phyloP scores from a whole-genome alignment of 164 flowering plant genomes.

The Liquidambar formosana region DNA sequence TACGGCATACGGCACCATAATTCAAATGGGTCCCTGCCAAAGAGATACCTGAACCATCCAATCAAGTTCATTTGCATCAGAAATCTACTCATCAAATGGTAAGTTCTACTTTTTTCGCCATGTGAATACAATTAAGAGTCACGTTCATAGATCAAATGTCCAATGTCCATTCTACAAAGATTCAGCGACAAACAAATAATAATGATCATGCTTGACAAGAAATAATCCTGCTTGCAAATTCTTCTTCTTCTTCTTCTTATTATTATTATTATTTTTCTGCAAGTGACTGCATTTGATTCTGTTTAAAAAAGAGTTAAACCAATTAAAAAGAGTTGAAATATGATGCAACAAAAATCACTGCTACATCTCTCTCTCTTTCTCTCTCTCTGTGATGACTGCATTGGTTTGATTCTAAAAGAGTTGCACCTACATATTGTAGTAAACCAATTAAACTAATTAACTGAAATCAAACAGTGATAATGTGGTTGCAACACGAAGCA shows the following conservation, averaged over 20 bases:
- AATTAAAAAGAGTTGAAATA: too few relatives aligned
- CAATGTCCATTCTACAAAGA: background rate
- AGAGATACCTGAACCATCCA: background rate
- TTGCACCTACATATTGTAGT: too few relatives aligned
- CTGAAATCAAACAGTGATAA: too few relatives aligned
- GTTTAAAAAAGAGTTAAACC: too few relatives aligned
- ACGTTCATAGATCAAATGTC: slow-evolving; percentile 1
- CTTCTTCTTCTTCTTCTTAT: background rate
- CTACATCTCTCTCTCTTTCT: too few relatives aligned
- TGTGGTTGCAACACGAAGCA: background rate
- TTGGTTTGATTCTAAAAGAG: too few relatives aligned
- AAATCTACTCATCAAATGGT: background rate
- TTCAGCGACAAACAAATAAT: background rate
- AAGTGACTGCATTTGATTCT: background rate
- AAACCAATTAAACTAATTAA: too few relatives aligned
- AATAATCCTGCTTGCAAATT: background rate
- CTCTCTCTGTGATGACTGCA: too few relatives aligned
- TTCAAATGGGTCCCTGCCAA: slow-evolving; percentile 1
- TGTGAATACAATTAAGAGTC: background rate
- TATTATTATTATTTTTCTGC: too few relatives aligned
- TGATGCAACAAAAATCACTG: too few relatives aligned
- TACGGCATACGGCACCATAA: background rate
- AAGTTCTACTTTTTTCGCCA: background rate
- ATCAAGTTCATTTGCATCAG: background rate
- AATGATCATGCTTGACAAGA: slow-evolving; percentile 3